Percentiles rank a stretch among this genome's conserved stretches.
These are phyloP conservation scores for Paracoccidioides brasiliensis DNA, from an alignment of 2,329 filamentous ascomycete genomes.

Conservation along the genomic window DNA sequence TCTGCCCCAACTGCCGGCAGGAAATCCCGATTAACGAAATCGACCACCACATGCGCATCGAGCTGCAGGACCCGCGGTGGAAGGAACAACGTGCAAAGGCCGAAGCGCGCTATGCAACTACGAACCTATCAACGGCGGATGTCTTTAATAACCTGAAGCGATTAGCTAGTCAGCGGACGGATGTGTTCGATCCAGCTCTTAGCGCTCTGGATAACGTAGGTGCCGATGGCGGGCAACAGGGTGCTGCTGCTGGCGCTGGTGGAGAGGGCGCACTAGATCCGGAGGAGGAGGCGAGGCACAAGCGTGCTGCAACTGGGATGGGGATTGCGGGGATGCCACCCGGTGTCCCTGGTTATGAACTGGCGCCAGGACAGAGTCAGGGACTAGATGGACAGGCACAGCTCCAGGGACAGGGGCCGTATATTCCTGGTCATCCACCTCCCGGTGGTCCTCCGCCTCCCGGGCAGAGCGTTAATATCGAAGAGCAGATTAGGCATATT, in stretches of 20 bases:
- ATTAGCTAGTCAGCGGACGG: constrained; percentile 74
- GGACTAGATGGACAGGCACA: constrained; percentile 32
- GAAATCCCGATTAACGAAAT: constrained; percentile 77
- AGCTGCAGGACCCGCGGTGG: constrained; percentile 86
- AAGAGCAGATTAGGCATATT: constrained; percentile 68
- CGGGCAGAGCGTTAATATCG: constrained; percentile 51
- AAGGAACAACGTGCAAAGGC: constrained; percentile 89
- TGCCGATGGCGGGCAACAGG: not conserved
- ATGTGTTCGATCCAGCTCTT: constrained; percentile 59
- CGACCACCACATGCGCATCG: constrained; percentile 87
- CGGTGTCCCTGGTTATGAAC: not conserved
- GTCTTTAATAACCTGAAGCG: constrained; percentile 91
- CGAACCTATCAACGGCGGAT: constrained; percentile 73
- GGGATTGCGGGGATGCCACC: constrained; percentile 44
- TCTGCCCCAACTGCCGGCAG: constrained; percentile 90
- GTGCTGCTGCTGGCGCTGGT: not conserved
- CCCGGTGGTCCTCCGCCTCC: constrained; percentile 16
- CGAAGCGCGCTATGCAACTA: constrained; percentile 70
- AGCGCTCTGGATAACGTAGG: constrained; percentile 13
- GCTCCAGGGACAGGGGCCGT: constrained; percentile 14
- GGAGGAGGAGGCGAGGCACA: constrained; percentile 62
- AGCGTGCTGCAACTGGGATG: constrained; percentile 49
- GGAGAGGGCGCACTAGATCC: constrained; percentile 40
- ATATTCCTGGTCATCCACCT: constrained; percentile 8
- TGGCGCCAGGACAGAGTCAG: constrained; percentile 29